Base-by-base conservation (phyloP, 345 rosid genomes). In the Dipteronia sinensis region DNA sequence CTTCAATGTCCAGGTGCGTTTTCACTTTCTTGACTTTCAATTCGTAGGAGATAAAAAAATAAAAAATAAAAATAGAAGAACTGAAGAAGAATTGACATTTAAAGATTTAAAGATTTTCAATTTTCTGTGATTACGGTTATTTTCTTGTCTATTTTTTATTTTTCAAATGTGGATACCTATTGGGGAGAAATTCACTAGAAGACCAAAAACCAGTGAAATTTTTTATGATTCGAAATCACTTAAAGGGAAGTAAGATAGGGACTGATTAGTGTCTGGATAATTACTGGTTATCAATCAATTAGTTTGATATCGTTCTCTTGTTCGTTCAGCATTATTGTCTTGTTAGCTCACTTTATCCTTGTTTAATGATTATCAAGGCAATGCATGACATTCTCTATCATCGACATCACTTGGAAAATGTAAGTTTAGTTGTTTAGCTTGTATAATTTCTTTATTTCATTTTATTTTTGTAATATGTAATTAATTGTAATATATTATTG, bases 361-460 rank as follows among this genome's bases (percentile, higher is more conserved):
- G 13, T 59, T 22, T 58, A 27, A 38, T 13, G 12, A 69, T 38
- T 72, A 10, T 65, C 22, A 69, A 95, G 99, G 96, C 98, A 75
- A 92, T 94, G 90, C 97, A 96, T 78, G 99, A 96, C 82, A 87
- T 96, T 81, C 90, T 96, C 72, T 90, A 91, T 84, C 94, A 94
- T 70, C 77, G 85, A 67, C 90, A 85, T 79, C 90, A 83, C 76
- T 80, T 96, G 47, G 89, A 89, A 65, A 87, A 84, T 85, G 99
- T 94, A 86, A 90, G 90, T 83, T 42, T 47, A 61, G 17, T 20
- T 73, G 34, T 49, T 10, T 58, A 1, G 49, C 42, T 15, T 65
- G 53, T 65, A 13, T 29, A 22, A 23, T 2, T 0, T 58, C 42
- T 38, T 51, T 69, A 55, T 3, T 10, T 75, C 12, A 22, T 17